Evolutionary conservation across 1,139 yeast genomes (phyloP), one percentile per base, ranked within the genome.

Genomic region (Protomyces lactucae-debilis): DNA sequence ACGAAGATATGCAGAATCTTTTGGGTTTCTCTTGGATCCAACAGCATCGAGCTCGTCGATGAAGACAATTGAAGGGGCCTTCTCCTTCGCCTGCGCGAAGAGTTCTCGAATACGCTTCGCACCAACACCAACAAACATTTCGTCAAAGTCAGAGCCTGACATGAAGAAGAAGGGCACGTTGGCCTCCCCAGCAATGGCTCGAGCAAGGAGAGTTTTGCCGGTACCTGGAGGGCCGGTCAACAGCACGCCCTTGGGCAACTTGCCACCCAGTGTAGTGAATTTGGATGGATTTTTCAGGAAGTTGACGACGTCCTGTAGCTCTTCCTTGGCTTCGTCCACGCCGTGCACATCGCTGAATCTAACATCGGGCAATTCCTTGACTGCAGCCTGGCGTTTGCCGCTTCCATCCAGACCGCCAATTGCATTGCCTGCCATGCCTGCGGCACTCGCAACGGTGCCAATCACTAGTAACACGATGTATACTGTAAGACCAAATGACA

Each of bases 191-290:
- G 99, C 99, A 48, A 97, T 95, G 21, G 99, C 99, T 71, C 99
- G 84, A 0, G 99, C 99, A 68, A 95, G 82, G 69, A 95, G 79
- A 0, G 99, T 95, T 76, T 95, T 95, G 83, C 99, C 99, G 5
- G 99, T 95, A 77, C 99, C 99, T 48, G 99, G 99, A 48, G 99
- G 99, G 55, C 99, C 99, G 6, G 99, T 93, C 69, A 95, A 80
- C 66, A 95, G 78, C 3, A 95, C 96, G 79, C 99, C 99, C 75
- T 92, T 93, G 65, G 99, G 99, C 71, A 95, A 80, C 75, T 91
- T 91, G 64, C 99, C 99, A 69, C 99, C 99, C 63, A 95, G 81
- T 0, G 96, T 95, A 55, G 98, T 95, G 77, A 91, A 95, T 75
- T 89, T 89, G 23, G 96, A 84, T 16, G 99, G 99, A 74, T 95